Evolutionary conservation across 805 yeast species (phyloP).

Genomic region (Ogataea saltuana): DNA sequence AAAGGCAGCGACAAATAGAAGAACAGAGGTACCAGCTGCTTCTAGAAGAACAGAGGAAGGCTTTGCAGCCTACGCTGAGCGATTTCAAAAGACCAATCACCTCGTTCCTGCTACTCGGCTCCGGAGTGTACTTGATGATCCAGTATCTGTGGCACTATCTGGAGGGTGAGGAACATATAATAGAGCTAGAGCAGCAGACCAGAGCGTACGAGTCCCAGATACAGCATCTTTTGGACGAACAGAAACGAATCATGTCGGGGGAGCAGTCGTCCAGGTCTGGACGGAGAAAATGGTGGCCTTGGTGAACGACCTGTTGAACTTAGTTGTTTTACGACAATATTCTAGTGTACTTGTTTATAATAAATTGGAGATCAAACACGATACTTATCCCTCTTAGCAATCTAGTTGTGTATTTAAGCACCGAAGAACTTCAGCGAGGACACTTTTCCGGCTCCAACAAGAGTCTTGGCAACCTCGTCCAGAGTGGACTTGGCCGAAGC

Average conservation of each 20-base stretch:
- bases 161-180: slow-evolving; percentile 33
- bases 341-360: slow-evolving; percentile 4
- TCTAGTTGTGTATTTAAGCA: not conserved
- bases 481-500: slow-evolving; percentile 60
- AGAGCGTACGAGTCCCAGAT: slow-evolving; percentile 27
- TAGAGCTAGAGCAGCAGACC: slow-evolving; percentile 26
- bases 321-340: no score
- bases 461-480: slow-evolving; percentile 53
- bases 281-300: slow-evolving; percentile 21
- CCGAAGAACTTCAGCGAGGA: slow-evolving; percentile 32
- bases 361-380: not conserved
- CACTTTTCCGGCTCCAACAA: slow-evolving; percentile 54
- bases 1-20: slow-evolving; percentile 25
- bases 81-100: slow-evolving; percentile 39
- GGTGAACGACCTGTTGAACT: slow-evolving; percentile 1
- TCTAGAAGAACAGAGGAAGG: slow-evolving; percentile 21
- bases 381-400: not conserved
- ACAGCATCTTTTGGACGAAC: slow-evolving; percentile 31
- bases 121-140: slow-evolving; percentile 33
- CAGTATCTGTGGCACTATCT: slow-evolving; percentile 37
- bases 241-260: slow-evolving; percentile 15
- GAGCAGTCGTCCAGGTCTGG: slow-evolving; percentile 1
- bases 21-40: slow-evolving; percentile 23
- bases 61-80: slow-evolving; percentile 29
- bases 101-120: slow-evolving; percentile 33